phyloP scores from a whole-genome alignment of 306 rosid genomes.

The Trifolium fragiferum region DNA sequence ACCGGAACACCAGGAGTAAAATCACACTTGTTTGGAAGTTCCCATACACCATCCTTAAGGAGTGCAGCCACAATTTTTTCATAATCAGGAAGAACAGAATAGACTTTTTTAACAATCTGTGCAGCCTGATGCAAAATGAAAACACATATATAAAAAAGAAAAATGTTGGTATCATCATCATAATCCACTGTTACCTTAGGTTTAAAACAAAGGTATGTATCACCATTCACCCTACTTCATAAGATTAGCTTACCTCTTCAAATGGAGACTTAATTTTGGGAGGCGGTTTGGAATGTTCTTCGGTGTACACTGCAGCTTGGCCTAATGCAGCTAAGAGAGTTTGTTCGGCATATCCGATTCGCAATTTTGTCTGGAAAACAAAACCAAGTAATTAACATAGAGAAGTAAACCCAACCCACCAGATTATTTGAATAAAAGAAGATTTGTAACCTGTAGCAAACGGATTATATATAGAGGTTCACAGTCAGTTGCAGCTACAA shows the following conservation, averaged over 20 bases:
- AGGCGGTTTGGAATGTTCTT: slow-evolving; percentile 77
- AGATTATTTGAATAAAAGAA: slow-evolving; percentile 30
- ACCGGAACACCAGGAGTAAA: slow-evolving; percentile 89
- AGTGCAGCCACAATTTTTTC: slow-evolving; percentile 79
- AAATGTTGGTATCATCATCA: slow-evolving; percentile 23
- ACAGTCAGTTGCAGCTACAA: slow-evolving; percentile 91
- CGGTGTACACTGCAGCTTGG: slow-evolving; percentile 81
- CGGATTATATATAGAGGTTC: slow-evolving; percentile 90
- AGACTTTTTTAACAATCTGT: slow-evolving; percentile 80
- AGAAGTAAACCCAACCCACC: slow-evolving; percentile 33
- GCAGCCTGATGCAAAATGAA: slow-evolving; percentile 70
- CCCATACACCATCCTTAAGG: slow-evolving; percentile 78
- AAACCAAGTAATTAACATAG: slow-evolving; percentile 35
- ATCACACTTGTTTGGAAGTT: slow-evolving; percentile 68
- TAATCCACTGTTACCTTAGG: slow-evolving; percentile 11
- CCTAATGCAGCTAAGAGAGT: slow-evolving; percentile 93
- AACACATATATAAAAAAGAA: neutral
- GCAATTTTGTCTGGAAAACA: slow-evolving; percentile 69
- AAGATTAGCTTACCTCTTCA: slow-evolving; percentile 69
- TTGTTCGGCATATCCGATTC: slow-evolving; percentile 89
- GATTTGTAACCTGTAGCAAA: slow-evolving; percentile 75
- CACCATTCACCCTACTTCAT: slow-evolving; percentile 5
- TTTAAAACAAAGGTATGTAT: slow-evolving; percentile 27
- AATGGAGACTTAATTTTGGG: slow-evolving; percentile 69
- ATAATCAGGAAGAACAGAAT: slow-evolving; percentile 84